Evolutionary conservation across 306 rosid species (phyloP).

Genomic region (Inga leiocalycina): DNA sequence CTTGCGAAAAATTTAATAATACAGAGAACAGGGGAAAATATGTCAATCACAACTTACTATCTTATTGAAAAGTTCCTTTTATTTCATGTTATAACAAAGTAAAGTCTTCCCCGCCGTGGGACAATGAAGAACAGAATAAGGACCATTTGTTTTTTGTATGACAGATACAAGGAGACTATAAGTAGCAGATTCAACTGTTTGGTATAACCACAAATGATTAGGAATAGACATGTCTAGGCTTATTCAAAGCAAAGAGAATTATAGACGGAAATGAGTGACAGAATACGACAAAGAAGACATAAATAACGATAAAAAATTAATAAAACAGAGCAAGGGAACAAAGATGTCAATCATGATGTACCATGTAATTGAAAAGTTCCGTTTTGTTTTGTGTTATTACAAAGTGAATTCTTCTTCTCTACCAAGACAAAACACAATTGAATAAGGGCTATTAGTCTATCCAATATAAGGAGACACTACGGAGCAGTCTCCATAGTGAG

Average conservation of each 20-base stretch:
- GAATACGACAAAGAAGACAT: conserved; percentile 26
- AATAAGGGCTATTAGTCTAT: not conserved
- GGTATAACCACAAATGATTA: not conserved
- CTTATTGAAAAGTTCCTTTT: conserved; percentile 5
- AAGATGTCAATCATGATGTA: conserved; percentile 3
- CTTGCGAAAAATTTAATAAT: not conserved
- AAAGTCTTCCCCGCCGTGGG: conserved; percentile 20
- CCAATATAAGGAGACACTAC: not conserved
- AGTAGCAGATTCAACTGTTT: not conserved
- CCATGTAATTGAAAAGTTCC: not conserved
- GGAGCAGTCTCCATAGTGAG: not conserved
- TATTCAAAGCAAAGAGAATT: conserved; percentile 20
- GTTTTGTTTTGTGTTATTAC: not conserved
- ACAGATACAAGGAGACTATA: not conserved
- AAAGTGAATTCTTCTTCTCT: conserved; percentile 19
- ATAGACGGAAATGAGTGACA: conserved; percentile 24
- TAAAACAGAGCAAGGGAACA: not conserved
- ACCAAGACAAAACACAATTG: not conserved
- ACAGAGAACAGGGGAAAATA: not conserved
- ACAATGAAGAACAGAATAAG: conserved; percentile 10
- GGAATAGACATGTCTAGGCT: not conserved
- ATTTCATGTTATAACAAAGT: not conserved
- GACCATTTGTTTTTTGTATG: not conserved
- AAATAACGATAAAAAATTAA: not conserved
- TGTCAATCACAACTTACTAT: not conserved